Evolutionary conservation across 225 moss, liverwort and hornwort genomes (phyloP).

Genomic region (Ulota crispa): DNA sequence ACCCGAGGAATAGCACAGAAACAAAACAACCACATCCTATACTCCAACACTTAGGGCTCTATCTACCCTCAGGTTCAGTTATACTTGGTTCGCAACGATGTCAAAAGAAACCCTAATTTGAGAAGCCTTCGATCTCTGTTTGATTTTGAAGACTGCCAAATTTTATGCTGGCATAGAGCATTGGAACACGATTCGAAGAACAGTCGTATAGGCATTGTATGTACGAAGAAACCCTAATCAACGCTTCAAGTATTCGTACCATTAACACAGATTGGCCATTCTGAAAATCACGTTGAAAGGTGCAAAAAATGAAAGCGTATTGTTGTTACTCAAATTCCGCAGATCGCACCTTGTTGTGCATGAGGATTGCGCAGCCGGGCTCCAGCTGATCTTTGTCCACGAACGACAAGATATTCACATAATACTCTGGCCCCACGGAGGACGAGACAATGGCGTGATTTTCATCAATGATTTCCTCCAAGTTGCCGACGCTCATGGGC

Average conservation of each 20-base stretch:
- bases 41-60: neutral
- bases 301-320: neutral
- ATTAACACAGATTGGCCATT: neutral
- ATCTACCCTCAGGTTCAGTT: neutral
- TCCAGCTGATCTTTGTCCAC: slow-evolving; percentile 99
- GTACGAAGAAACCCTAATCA: slow-evolving; percentile 11
- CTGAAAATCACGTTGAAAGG: neutral
- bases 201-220: too few species aligned
- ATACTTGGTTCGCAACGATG: neutral
- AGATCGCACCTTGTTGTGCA: slow-evolving; percentile 89
- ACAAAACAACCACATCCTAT: neutral
- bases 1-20: neutral
- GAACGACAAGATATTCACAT: slow-evolving; percentile 91
- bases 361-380: slow-evolving; percentile 94
- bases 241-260: neutral
- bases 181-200: neutral
- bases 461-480: slow-evolving; percentile 98
- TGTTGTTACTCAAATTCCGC: neutral
- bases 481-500: slow-evolving; percentile 95
- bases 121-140: neutral
- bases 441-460: slow-evolving; percentile 98
- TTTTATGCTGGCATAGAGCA: neutral
- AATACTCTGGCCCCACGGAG: slow-evolving; percentile 95
- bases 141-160: neutral
- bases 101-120: slow-evolving; percentile 26